Evolutionary conservation across 805 yeast species (phyloP).

Genomic region (Candida loeiensis): DNA sequence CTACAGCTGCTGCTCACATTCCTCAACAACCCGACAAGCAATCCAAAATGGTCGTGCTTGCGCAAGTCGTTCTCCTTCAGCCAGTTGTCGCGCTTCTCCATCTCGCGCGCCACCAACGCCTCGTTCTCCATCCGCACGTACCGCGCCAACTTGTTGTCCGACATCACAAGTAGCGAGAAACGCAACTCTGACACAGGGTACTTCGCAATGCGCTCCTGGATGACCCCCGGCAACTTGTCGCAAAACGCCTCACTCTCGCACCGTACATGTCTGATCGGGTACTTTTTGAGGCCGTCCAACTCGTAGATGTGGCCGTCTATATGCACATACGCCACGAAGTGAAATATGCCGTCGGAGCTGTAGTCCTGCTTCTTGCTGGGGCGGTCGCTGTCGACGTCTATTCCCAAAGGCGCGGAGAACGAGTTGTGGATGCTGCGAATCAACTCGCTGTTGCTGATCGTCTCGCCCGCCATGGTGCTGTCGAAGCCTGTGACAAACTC

Average conservation of each 20-base stretch:
- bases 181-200: slow-evolving; percentile 48
- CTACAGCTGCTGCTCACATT: slow-evolving; percentile 31
- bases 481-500: slow-evolving; percentile 53
- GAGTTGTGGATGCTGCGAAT: slow-evolving; percentile 59
- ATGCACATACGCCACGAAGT: slow-evolving; percentile 54
- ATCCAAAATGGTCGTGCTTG: slow-evolving; percentile 50
- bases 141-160: slow-evolving; percentile 46
- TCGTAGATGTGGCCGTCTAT: slow-evolving; percentile 49
- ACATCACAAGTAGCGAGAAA: slow-evolving; percentile 53
- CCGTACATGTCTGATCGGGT: slow-evolving; percentile 49
- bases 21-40: slow-evolving; percentile 45
- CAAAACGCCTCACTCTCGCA: slow-evolving; percentile 41
- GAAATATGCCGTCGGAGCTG: slow-evolving; percentile 53
- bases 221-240: slow-evolving; percentile 40
- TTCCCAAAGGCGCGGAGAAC: slow-evolving; percentile 55
- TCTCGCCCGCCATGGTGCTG: slow-evolving; percentile 56
- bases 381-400: slow-evolving; percentile 42
- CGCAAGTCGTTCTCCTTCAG: slow-evolving; percentile 51
- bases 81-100: slow-evolving; percentile 50
- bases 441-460: slow-evolving; percentile 54
- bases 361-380: slow-evolving; percentile 16
- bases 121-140: slow-evolving; percentile 38
- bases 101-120: slow-evolving; percentile 36
- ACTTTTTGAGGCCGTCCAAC: slow-evolving; percentile 56
- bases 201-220: slow-evolving; percentile 45